Percentiles rank a stretch among this genome's conserved stretches.
Conservation (phyloP, 2,329 filamentous ascomycete genomes). For the Rosellinia necatrix region DNA sequence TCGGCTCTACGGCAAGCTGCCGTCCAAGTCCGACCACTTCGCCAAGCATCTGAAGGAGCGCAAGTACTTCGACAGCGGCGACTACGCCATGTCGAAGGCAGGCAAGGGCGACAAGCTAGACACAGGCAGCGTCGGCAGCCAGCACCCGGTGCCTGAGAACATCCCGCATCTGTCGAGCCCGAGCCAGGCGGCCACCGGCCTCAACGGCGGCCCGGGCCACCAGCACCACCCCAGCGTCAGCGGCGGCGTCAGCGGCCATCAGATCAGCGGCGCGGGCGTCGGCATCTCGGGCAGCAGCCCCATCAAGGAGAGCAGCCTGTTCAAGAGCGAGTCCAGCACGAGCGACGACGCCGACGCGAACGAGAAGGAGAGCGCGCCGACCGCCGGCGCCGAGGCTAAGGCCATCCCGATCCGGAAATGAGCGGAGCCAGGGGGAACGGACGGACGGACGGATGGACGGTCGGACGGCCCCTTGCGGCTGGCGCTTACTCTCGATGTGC, state of each 20-base stretch:
- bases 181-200: conserved; percentile 48
- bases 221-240: conserved; percentile 41
- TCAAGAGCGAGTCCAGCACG: conserved; percentile 79
- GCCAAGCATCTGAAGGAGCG: conserved; percentile 99
- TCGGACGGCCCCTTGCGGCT: too few species aligned
- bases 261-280: conserved; percentile 42
- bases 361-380: conserved; percentile 44
- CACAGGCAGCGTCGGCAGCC: conserved; percentile 88
- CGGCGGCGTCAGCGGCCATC: conserved; percentile 50
- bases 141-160: conserved; percentile 93
- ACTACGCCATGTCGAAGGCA: conserved; percentile 95
- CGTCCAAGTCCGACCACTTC: conserved; percentile 92
- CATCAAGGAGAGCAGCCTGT: conserved; percentile 86
- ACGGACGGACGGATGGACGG: not conserved
- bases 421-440: conserved; percentile 13
- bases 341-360: conserved; percentile 52
- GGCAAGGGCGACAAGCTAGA: conserved; percentile 95
- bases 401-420: conserved; percentile 70
- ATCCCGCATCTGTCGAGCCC: conserved; percentile 86
- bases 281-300: conserved; percentile 74
- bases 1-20: conserved; percentile 96
- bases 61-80: conserved; percentile 97
- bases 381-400: conserved; percentile 53
- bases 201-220: conserved; percentile 45
- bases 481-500: too few species aligned